A percentile compares a stretch with the other conserved stretches of the same genome.
These are phyloP conservation scores for Heracleum sosnowskyi DNA, from an alignment of 129 eudicot genomes.

Conservation along the genomic window DNA sequence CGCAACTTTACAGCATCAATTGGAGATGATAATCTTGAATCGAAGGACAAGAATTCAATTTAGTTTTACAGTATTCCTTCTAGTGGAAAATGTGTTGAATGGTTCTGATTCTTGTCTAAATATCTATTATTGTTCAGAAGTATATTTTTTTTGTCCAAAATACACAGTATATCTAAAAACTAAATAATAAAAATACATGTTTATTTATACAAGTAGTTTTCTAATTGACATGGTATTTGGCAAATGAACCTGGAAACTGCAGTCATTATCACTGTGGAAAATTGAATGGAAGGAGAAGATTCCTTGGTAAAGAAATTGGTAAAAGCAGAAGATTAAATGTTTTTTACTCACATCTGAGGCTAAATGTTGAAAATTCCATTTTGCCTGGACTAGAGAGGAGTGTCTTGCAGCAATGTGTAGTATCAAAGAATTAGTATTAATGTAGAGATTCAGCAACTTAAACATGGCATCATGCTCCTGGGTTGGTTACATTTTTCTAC, in stretches of 20 bases:
- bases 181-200: neutral
- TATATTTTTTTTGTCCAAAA: neutral
- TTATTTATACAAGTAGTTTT: neutral
- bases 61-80: conserved; percentile 1
- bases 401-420: too few species aligned
- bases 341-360: neutral
- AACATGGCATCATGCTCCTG: too few species aligned
- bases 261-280: neutral
- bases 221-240: neutral
- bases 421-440: too few species aligned
- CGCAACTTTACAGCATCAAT: conserved; percentile 41
- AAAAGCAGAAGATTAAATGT: neutral
- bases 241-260: neutral
- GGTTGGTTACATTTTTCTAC: too few species aligned
- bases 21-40: conserved; percentile 27
- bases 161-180: neutral
- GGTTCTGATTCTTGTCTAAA: neutral
- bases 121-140: neutral
- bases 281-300: neutral
- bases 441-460: too few species aligned
- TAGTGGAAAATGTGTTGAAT: neutral
- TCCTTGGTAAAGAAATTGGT: neutral
- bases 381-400: neutral
- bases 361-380: neutral
- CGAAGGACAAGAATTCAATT: conserved; percentile 24